Conservation (phyloP, 768 basidiomycete species). For the Boletus subcaerulescens region DNA sequence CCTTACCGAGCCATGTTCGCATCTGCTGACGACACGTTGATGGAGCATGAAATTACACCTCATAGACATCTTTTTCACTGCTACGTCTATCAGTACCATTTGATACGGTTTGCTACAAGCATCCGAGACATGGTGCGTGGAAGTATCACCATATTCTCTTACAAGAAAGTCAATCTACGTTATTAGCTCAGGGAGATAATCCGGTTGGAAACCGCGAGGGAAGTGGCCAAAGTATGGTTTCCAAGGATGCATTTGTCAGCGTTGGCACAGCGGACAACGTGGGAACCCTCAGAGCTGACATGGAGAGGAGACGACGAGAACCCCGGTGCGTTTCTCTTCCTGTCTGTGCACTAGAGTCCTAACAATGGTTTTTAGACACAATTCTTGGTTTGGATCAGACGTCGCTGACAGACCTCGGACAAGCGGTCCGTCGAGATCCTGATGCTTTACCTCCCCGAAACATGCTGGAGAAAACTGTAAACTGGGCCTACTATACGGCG, state of each 20-base stretch:
- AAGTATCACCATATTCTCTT: background rate
- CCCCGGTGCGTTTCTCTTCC: constrained; percentile 39
- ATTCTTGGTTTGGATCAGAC: constrained; percentile 55
- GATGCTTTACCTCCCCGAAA: constrained; percentile 73
- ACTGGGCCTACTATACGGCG: constrained; percentile 39
- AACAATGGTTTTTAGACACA: constrained; percentile 33
- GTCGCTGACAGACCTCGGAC: constrained; percentile 49
- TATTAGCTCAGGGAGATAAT: constrained; percentile 56
- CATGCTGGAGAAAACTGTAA: constrained; percentile 49
- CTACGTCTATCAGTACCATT: constrained; percentile 65
- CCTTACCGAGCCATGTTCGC: constrained; percentile 58
- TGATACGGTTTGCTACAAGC: constrained; percentile 37
- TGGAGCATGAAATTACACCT: constrained; percentile 45
- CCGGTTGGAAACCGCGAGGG: constrained; percentile 48
- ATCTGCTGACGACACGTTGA: constrained; percentile 25
- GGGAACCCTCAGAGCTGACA: constrained; percentile 43
- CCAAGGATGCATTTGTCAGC: constrained; percentile 37
- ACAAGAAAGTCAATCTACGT: background rate
- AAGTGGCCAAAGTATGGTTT: constrained; percentile 51
- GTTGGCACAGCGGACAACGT: constrained; percentile 42
- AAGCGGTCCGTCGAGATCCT: constrained; percentile 60
- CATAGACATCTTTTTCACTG: constrained; percentile 74
- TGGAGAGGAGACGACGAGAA: constrained; percentile 65
- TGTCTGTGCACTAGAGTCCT: background rate
- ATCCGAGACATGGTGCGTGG: constrained; percentile 36